Percentiles rank a stretch among this genome's conserved stretches.
These are phyloP conservation scores for Musa balbisiana DNA, from an alignment of 202 grass and related monocot genomes.

Conservation along the genomic window DNA sequence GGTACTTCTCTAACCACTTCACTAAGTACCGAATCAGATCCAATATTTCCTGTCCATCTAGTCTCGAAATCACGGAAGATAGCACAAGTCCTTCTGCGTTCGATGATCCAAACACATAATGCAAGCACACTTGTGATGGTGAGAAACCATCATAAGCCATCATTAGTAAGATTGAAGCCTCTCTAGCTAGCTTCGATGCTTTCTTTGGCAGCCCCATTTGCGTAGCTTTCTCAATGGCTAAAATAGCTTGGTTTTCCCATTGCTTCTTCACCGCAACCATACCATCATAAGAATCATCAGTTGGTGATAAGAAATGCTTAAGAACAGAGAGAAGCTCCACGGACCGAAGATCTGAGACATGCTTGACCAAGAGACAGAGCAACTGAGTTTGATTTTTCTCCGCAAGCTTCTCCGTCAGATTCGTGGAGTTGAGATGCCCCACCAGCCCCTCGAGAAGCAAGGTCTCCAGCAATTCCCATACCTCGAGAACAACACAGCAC, in stretches of 20 bases:
- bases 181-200: constrained; percentile 15
- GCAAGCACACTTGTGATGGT: constrained; percentile 63
- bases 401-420: constrained; percentile 38
- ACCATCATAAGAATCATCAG: constrained; percentile 39
- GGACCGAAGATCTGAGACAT: constrained; percentile 50
- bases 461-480: constrained; percentile 42
- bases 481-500: constrained; percentile 23
- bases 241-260: constrained; percentile 53
- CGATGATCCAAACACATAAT: constrained; percentile 57
- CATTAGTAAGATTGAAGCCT: constrained; percentile 58
- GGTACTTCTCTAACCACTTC: constrained; percentile 73
- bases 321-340: constrained; percentile 48
- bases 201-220: constrained; percentile 29
- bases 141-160: constrained; percentile 65
- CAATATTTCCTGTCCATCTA: constrained; percentile 62
- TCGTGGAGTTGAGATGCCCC: constrained; percentile 23
- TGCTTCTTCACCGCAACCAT: constrained; percentile 46
- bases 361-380: constrained; percentile 50
- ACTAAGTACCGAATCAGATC: constrained; percentile 50
- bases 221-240: constrained; percentile 36
- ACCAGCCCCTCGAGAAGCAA: constrained; percentile 39
- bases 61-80: constrained; percentile 34
- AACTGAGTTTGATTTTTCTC: constrained; percentile 30
- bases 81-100: constrained; percentile 48
- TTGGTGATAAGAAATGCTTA: constrained; percentile 53